phyloP scores from a whole-genome alignment of 495 filamentous ascomycete species.

The Penicillium verhagenii region DNA sequence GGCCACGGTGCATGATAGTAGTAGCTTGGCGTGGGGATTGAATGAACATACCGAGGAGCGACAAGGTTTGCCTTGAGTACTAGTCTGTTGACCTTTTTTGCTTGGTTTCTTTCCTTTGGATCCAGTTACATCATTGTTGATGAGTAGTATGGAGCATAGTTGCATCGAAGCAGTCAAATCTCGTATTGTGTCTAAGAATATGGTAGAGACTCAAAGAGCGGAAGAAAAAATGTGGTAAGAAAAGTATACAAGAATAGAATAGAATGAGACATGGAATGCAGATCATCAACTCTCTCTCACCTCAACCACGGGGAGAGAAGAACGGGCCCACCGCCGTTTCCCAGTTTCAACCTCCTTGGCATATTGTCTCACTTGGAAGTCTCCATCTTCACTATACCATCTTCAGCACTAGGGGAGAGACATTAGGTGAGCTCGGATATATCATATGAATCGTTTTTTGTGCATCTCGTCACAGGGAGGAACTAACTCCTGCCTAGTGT shows the following conservation, averaged over 20 bases:
- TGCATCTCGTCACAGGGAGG: not conserved
- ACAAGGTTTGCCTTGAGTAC: conserved; percentile 18
- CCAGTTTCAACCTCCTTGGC: not conserved
- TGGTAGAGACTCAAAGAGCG: too few species aligned
- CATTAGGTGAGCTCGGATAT: not conserved
- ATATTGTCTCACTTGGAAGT: conserved; percentile 1
- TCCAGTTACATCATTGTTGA: not conserved
- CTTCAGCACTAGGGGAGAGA: not conserved
- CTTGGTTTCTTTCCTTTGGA: too few species aligned
- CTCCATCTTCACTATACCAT: not conserved
- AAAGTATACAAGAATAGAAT: conserved; percentile 10
- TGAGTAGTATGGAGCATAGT: not conserved
- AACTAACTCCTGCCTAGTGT: too few species aligned
- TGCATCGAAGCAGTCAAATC: not conserved
- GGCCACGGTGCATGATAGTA: conserved; percentile 52
- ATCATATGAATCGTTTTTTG: not conserved
- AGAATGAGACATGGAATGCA: conserved; percentile 9
- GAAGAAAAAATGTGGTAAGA: not conserved
- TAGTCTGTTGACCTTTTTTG: too few species aligned
- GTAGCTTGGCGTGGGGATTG: conserved; percentile 37
- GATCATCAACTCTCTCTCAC: not conserved
- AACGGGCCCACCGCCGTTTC: not conserved
- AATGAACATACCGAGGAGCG: conserved; percentile 30
- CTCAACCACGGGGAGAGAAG: not conserved
- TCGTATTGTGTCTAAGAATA: not conserved